Evolutionary conservation across 345 rosid genomes (phyloP).

Genomic region (Eutrema heterophyllum): DNA sequence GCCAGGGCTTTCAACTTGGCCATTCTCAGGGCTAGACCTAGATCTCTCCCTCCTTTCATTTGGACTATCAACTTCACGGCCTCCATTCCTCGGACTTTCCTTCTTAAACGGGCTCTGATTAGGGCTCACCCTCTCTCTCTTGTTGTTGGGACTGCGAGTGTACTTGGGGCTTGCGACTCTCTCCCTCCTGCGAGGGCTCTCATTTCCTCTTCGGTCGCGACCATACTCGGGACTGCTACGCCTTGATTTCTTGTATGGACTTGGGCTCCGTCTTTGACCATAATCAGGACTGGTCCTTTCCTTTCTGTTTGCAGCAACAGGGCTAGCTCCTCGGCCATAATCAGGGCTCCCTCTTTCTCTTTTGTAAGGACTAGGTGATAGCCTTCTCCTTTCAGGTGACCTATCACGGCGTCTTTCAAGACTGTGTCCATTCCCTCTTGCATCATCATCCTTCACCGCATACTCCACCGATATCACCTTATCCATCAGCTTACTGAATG

Average conservation of each 20-base stretch:
- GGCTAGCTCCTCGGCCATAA: conserved; percentile 79
- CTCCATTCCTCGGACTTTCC: conserved; percentile 35
- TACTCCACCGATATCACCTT: conserved; percentile 90
- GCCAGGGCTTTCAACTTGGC: conserved; percentile 61
- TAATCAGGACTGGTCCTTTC: conserved; percentile 76
- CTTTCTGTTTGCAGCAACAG: conserved; percentile 43
- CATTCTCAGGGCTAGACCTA: conserved; percentile 43
- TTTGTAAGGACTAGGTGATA: conserved; percentile 73
- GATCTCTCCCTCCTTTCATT: conserved; percentile 37
- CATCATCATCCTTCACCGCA: conserved; percentile 91
- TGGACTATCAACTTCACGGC: conserved; percentile 42
- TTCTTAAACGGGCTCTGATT: conserved; percentile 41
- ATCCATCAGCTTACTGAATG: conserved; percentile 85
- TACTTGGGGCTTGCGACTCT: conserved; percentile 43
- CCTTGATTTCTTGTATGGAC: conserved; percentile 54
- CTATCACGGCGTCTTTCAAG: conserved; percentile 74
- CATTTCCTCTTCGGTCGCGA: conserved; percentile 42
- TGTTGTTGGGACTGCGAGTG: conserved; percentile 47
- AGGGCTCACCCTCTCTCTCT: conserved; percentile 43
- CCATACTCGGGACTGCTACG: conserved; percentile 54
- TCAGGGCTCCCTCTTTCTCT: conserved; percentile 94
- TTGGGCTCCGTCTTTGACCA: conserved; percentile 58
- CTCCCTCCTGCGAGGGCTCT: conserved; percentile 57
- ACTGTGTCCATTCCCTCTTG: conserved; percentile 57
- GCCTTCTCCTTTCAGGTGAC: conserved; percentile 74